Evolutionary conservation across 2,329 filamentous ascomycete genomes (phyloP), one percentile per base, ranked within the genome.

Genomic region (Penicillium sp.): DNA sequence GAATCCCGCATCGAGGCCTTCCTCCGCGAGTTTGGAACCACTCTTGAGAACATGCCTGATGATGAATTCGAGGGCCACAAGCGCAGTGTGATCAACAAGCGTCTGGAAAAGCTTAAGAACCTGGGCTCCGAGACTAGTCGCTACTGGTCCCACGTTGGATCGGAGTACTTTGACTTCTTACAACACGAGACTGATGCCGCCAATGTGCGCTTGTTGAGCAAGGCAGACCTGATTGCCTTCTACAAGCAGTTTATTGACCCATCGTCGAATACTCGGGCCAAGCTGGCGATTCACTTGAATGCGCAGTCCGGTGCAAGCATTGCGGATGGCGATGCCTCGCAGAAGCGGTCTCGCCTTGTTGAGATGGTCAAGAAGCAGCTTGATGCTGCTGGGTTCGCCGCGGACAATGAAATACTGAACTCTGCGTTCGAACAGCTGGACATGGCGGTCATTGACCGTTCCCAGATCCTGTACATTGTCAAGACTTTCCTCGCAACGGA

Each of bases 21-120:
- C 82, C 78, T 99, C 43, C 81, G 81, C 26, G 81, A 82, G 14
- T 93, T 92, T 64, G 85, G 84, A 22, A 80, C 85, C 46, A 87
- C 81, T 2, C 77, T 98, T 26, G 82, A 86, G 49, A 83, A 88
- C 2, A 97, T 98, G 93, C 84, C 84, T 3, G 88, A 94, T 1
- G 81, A 86, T 1, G 92, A 94, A 10, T 98, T 99, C 68, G 92
- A 97, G 72, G 88, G 87, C 52, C 92, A 98, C 80, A 97, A 97
- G 81, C 86, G 90, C 68, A 96, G 93, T 71, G 82, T 98, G 45
- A 88, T 97, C 71, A 92, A 91, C 73, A 93, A 93, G 79, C 83
- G 92, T 16, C 81, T 96, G 25, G 93, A 98, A 79, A 97, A 96
- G 77, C 77, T 96, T 69, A 97, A 97, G 83, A 98, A 97, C 67